These are phyloP conservation scores for Colletotrichum lupini DNA, from an alignment of 2,329 filamentous ascomycete species.

Conservation along the genomic window DNA sequence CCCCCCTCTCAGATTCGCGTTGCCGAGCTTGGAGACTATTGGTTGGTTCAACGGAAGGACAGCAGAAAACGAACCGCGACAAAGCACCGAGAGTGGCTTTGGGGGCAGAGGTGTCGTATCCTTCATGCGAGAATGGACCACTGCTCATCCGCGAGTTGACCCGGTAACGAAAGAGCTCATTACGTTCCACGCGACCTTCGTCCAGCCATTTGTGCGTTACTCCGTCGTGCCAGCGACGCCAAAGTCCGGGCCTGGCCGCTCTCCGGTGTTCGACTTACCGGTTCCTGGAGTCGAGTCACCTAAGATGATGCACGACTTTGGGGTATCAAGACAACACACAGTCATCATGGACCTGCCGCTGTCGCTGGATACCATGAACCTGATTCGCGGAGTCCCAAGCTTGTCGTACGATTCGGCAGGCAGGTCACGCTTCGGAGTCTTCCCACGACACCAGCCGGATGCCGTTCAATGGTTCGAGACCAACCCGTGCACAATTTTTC, in stretches of 20 bases:
- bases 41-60: constrained; percentile 75
- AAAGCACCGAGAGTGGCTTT: constrained; percentile 51
- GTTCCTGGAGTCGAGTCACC: constrained; percentile 71
- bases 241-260: neutral
- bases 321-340: constrained; percentile 70
- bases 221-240: constrained; percentile 53
- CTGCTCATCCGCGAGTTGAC: constrained; percentile 76
- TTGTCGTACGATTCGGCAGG: constrained; percentile 69
- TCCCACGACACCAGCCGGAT: constrained; percentile 69
- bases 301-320: constrained; percentile 84
- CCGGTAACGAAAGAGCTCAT: constrained; percentile 72
- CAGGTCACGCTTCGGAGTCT: constrained; percentile 73
- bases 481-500: constrained; percentile 75
- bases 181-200: constrained; percentile 74
- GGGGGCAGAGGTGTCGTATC: constrained; percentile 66
- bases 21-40: constrained; percentile 74
- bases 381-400: constrained; percentile 64
- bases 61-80: constrained; percentile 61
- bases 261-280: constrained; percentile 59
- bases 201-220: constrained; percentile 75
- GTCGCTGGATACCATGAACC: constrained; percentile 71
- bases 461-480: constrained; percentile 75
- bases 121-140: constrained; percentile 79
- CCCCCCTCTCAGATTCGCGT: constrained; percentile 72
- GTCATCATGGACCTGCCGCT: constrained; percentile 78